Evolutionary conservation across 2,329 filamentous ascomycete species (phyloP).

Genomic region (Herpotrichia juniperi): DNA sequence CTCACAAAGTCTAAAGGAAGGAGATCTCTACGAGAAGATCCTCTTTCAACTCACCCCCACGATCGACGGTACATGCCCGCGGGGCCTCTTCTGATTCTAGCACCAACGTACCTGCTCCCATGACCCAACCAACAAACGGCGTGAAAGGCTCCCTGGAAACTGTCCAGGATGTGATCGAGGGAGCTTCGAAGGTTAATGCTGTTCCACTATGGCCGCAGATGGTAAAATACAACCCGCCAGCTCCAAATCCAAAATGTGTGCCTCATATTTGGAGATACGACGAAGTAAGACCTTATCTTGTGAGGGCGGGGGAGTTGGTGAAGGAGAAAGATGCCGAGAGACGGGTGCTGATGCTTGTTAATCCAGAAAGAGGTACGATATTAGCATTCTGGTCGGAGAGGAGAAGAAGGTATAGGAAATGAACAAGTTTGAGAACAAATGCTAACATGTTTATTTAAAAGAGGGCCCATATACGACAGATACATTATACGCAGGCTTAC

Average conservation of each 20-base stretch:
- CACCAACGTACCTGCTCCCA: not conserved
- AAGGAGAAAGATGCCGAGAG: constrained; percentile 44
- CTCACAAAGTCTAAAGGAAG: too few species aligned
- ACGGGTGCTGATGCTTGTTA: constrained; percentile 49
- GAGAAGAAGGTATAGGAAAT: not conserved
- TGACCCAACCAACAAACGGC: not conserved
- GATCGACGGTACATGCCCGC: constrained; percentile 1
- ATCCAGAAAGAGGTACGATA: constrained; percentile 39
- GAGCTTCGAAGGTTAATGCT: constrained; percentile 18
- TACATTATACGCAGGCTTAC: constrained; percentile 63
- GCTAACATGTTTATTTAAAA: not conserved
- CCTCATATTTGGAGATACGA: constrained; percentile 47
- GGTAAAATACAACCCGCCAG: constrained; percentile 53
- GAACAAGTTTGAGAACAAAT: too few species aligned
- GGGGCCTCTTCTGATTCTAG: not conserved
- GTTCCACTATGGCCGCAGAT: constrained; percentile 57
- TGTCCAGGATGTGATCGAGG: constrained; percentile 20
- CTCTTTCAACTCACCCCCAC: not conserved
- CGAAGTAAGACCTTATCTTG: constrained; percentile 38
- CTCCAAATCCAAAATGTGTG: constrained; percentile 50
- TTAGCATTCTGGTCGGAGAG: not conserved
- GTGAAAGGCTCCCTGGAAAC: constrained; percentile 9
- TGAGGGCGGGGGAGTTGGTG: constrained; percentile 42
- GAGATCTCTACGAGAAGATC: too few species aligned
- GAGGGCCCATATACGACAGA: constrained; percentile 60